Evolutionary conservation across 108 stramenopile species (phyloP), one percentile per base, ranked within the genome.

Genomic region (Ochromonas danica): DNA sequence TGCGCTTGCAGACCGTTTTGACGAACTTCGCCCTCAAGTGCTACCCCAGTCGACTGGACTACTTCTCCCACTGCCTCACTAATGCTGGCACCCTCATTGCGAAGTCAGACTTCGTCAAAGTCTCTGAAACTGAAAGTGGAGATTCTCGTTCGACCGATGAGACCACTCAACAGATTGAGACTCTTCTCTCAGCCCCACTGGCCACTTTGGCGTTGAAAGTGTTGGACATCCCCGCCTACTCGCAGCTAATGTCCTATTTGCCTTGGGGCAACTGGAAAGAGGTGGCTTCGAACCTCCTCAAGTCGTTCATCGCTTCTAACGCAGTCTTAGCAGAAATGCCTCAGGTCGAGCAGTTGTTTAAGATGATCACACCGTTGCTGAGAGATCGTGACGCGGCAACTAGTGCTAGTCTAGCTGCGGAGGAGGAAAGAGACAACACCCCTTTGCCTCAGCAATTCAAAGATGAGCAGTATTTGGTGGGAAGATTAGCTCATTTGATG

Each of bases 1-100:
- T 98, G 67, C 94, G 95, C 70, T 84, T 98, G 43, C 94, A 96
- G 71, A 90, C 91, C n/a, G 88, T 91, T 0, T 81, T 98, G 40
- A 81, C 97, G 72, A 85, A 90, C 61, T 98, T 94, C 80, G 90
- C 94, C 22, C 84, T 95, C 35, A 92, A 93, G 65, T 95, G 94
- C 85, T 93, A 93, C 83, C 93, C 93, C n/a, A 92, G 90, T 42
- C 87, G 91, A 77, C 80, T 94, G 43, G 93, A 93, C 30, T 92
- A 96, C 77, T 84, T 98, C 3, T 81, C 87, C 30, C 82, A 88
- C 27, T 94, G 94, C 79, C 86, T 98, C 65, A 89, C 88, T 31
- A 84, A 82, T 61, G 93, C 91, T 78, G 89, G 92, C 0, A 61
- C 78, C 40, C 88, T 89, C 25, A 79, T 97, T 60, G 83, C 61